Conservation (phyloP, 257 asterid species). For the Fraxinus pennsylvanica region DNA sequence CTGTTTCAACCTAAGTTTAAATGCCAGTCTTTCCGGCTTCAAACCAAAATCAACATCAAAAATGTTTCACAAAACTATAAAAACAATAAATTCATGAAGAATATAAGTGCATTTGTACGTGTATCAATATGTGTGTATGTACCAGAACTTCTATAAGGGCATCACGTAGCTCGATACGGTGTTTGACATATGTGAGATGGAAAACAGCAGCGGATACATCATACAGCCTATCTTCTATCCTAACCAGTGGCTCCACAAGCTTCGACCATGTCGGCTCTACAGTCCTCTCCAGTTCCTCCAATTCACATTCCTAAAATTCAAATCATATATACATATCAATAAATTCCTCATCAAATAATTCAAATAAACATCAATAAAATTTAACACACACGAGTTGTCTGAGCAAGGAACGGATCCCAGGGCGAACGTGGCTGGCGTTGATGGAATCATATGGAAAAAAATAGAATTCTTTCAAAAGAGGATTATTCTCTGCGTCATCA, state of each 20-base stretch:
- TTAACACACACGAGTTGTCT: constrained; percentile 34
- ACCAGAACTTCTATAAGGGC: constrained; percentile 58
- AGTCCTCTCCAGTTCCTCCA: constrained; percentile 42
- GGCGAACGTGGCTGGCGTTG: constrained; percentile 46
- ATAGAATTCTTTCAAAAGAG: too few species aligned
- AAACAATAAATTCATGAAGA: neutral
- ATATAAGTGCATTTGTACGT: neutral
- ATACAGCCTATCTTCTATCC: constrained; percentile 37
- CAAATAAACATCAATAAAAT: too few species aligned
- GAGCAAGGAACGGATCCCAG: constrained; percentile 46
- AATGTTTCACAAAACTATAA: constrained; percentile 1
- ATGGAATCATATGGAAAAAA: too few species aligned
- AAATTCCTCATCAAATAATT: neutral
- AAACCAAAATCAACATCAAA: neutral
- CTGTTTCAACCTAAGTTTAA: constrained; percentile 45
- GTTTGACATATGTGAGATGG: constrained; percentile 48
- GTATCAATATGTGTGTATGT: neutral
- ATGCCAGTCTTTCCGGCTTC: constrained; percentile 50
- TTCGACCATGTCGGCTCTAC: constrained; percentile 54
- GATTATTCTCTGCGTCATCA: too few species aligned
- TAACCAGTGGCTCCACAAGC: constrained; percentile 54
- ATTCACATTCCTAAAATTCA: constrained; percentile 37
- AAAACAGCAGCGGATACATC: constrained; percentile 47
- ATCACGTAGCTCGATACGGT: constrained; percentile 42
- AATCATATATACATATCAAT: neutral